Evolutionary conservation across 768 basidiomycete species (phyloP).

Genomic region (Clitopilus hobsonii): DNA sequence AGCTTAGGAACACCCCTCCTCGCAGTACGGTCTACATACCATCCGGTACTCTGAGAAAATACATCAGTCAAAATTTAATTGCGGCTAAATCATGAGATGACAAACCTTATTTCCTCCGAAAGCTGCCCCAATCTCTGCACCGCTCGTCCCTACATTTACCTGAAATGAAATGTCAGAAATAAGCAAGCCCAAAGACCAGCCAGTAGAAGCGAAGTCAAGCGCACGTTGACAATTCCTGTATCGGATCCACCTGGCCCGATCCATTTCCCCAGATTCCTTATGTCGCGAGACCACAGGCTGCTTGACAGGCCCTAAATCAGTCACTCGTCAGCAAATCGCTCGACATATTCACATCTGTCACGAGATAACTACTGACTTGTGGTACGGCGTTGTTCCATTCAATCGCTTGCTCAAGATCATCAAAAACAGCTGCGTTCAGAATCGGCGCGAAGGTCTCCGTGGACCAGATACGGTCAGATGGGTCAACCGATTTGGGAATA

Average conservation of each 20-base stretch:
- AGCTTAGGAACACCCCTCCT: constrained; percentile 16
- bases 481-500: constrained; percentile 53
- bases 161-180: constrained; percentile 16
- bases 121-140: constrained; percentile 68
- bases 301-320: constrained; percentile 71
- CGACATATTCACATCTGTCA: constrained; percentile 7
- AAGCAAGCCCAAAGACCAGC: not conserved
- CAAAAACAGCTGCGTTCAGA: constrained; percentile 80
- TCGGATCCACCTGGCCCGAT: constrained; percentile 88
- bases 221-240: constrained; percentile 87
- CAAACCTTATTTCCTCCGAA: constrained; percentile 93
- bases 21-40: constrained; percentile 41
- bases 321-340: constrained; percentile 6
- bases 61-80: constrained; percentile 11
- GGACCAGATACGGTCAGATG: constrained; percentile 60
- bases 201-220: constrained; percentile 22
- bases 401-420: constrained; percentile 83
- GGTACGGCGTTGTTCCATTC: constrained; percentile 87
- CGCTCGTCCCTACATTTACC: constrained; percentile 58
- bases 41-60: constrained; percentile 67
- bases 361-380: constrained; percentile 39
- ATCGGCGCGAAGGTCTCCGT: constrained; percentile 89
- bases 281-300: constrained; percentile 84
- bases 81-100: constrained; percentile 12
- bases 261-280: constrained; percentile 86